These are phyloP conservation scores for Diaporthe sp. DNA, from an alignment of 2,329 filamentous ascomycete species.

Conservation along the genomic window DNA sequence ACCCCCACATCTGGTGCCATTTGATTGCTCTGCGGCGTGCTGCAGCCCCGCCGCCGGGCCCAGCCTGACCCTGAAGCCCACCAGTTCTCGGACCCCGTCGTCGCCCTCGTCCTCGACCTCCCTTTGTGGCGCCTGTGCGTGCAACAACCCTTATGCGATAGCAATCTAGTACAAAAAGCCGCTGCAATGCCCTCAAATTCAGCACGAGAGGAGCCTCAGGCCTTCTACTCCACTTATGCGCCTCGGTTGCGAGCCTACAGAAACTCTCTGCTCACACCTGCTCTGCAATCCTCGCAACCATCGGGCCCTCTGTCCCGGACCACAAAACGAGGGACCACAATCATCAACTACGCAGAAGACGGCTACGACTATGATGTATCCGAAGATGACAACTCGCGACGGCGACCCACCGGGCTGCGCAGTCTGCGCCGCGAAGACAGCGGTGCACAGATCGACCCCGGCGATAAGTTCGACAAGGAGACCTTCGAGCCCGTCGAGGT, in stretches of 20 bases:
- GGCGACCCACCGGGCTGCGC: slow-evolving; percentile 84
- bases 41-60: slow-evolving; percentile 28
- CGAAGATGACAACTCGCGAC: slow-evolving; percentile 79
- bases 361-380: slow-evolving; percentile 84
- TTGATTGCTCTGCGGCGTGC: slow-evolving; percentile 6
- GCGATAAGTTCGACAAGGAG: slow-evolving; percentile 87
- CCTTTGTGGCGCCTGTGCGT: slow-evolving; percentile 19
- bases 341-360: slow-evolving; percentile 98
- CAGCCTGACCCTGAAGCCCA: slow-evolving; percentile 18
- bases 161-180: neutral
- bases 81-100: neutral
- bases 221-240: slow-evolving; percentile 91
- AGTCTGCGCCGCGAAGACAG: slow-evolving; percentile 83
- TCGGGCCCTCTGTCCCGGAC: slow-evolving; percentile 78
- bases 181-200: slow-evolving; percentile 57
- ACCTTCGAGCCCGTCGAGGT: slow-evolving; percentile 81
- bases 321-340: slow-evolving; percentile 96
- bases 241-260: slow-evolving; percentile 89
- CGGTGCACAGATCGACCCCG: slow-evolving; percentile 69
- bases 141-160: neutral
- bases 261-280: slow-evolving; percentile 89
- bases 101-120: slow-evolving; percentile 10
- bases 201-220: slow-evolving; percentile 70
- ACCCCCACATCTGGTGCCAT: neutral
- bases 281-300: slow-evolving; percentile 77